Evolutionary conservation across 352 stramenopile species (phyloP).

Genomic region (Proteromonas lacertae): DNA sequence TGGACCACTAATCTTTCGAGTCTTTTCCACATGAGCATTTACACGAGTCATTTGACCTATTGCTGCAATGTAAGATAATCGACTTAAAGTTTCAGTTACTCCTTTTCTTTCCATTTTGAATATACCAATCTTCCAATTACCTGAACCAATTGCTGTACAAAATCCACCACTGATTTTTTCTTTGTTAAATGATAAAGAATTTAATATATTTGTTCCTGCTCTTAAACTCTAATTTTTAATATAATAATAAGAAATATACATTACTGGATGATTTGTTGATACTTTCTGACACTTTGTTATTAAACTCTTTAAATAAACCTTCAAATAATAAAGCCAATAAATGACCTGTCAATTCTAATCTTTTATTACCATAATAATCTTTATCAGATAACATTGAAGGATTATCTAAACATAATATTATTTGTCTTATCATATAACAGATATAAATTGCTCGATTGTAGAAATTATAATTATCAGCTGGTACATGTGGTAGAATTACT

Average conservation of each 20-base stretch:
- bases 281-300: no score
- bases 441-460: neutral
- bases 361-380: conserved; percentile 99
- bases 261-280: no score
- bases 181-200: neutral
- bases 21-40: conserved; percentile 73
- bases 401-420: neutral
- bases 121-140: conserved; percentile 93
- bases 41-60: conserved; percentile 98
- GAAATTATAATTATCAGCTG: conserved; percentile 52
- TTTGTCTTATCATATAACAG: conserved; percentile 6
- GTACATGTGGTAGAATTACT: conserved; percentile 92
- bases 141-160: conserved; percentile 39
- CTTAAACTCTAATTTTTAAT: neutral
- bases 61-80: conserved; percentile 87
- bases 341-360: conserved; percentile 87
- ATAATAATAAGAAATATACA: no score
- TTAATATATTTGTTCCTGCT: no score
- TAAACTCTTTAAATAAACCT: no score
- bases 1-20: conserved; percentile 80
- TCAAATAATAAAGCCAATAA: conserved; percentile 93
- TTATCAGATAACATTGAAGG: neutral
- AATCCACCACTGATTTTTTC: conserved; percentile 28
- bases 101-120: conserved; percentile 91
- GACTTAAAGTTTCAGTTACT: conserved; percentile 77